These are phyloP conservation scores for Talaromyces amestolkiae DNA, from an alignment of 2,329 filamentous ascomycete genomes.

Conservation along the genomic window DNA sequence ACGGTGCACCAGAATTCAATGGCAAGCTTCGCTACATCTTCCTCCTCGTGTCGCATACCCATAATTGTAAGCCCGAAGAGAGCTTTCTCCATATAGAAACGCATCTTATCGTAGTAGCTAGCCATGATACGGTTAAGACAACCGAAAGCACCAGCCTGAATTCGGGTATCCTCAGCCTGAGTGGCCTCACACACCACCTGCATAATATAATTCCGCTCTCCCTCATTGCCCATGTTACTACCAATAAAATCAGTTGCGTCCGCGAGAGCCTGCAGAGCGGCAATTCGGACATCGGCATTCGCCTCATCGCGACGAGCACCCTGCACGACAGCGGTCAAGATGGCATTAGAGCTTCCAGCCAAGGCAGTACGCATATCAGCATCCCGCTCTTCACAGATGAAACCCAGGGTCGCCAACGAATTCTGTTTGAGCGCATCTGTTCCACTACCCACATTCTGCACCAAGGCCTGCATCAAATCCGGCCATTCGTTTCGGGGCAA, in stretches of 20 bases:
- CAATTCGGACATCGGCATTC: constrained; percentile 84
- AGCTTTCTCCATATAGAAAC: constrained; percentile 99
- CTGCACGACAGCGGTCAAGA: constrained; percentile 95
- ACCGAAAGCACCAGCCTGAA: constrained; percentile 94
- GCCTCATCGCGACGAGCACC: constrained; percentile 94
- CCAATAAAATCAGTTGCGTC: constrained; percentile 97
- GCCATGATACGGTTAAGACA: constrained; percentile 98
- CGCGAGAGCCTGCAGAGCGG: constrained; percentile 88
- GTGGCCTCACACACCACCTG: constrained; percentile 99
- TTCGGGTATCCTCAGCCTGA: constrained; percentile 83
- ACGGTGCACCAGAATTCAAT: constrained; percentile 99
- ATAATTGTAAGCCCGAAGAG: constrained; percentile 95
- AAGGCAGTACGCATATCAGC: constrained; percentile 77
- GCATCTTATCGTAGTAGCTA: constrained; percentile 99
- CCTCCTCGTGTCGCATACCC: constrained; percentile 97
- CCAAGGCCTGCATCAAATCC: constrained; percentile 82
- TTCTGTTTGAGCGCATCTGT: constrained; percentile 87
- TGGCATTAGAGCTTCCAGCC: constrained; percentile 88
- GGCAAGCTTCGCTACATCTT: constrained; percentile 95
- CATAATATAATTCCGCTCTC: constrained; percentile 99
- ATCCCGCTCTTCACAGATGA: constrained; percentile 96
- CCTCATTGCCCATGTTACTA: constrained; percentile 98
- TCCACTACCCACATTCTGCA: constrained; percentile 88
- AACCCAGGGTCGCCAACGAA: constrained; percentile 93
- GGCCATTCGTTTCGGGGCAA: constrained; percentile 90